A percentile compares a stretch with the other conserved stretches of the same genome.
phyloP scores from a whole-genome alignment of 2,329 filamentous ascomycete genomes.

The Stachybotrys chlorohalonatus region DNA sequence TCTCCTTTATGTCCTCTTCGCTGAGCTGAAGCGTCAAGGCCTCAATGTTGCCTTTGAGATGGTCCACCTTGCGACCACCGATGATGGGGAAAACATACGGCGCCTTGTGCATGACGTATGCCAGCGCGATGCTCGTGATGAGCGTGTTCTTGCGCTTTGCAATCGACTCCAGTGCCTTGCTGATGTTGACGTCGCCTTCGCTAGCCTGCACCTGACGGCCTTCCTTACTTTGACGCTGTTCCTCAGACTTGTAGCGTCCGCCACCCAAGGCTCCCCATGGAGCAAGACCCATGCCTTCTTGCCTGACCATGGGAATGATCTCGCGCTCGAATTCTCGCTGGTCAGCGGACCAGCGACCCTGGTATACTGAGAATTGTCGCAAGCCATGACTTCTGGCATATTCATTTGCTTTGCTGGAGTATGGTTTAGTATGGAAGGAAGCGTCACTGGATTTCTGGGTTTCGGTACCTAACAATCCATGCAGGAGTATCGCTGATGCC shows the following conservation, averaged over 20 bases:
- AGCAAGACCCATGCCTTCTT: constrained; percentile 40
- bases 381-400: constrained; percentile 65
- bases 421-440: neutral
- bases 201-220: constrained; percentile 31
- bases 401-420: constrained; percentile 48
- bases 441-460: neutral
- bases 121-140: constrained; percentile 49
- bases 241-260: constrained; percentile 34
- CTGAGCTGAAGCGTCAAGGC: constrained; percentile 52
- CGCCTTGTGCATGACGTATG: constrained; percentile 65
- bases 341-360: constrained; percentile 31
- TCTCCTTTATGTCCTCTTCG: constrained; percentile 53
- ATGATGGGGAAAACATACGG: constrained; percentile 67
- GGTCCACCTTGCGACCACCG: constrained; percentile 59
- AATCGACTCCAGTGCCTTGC: constrained; percentile 39
- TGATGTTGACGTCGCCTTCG: constrained; percentile 43
- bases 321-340: constrained; percentile 31
- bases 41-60: constrained; percentile 62
- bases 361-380: constrained; percentile 52
- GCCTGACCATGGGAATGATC: constrained; percentile 33
- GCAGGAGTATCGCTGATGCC: constrained; percentile 62
- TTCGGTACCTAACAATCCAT: constrained; percentile 46
- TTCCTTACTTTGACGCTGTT: constrained; percentile 21
- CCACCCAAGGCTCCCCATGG: constrained; percentile 50
- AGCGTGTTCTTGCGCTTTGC: constrained; percentile 31